Percentiles rank a stretch among this genome's conserved stretches.
Evolutionary conservation across 225 moss, liverwort and hornwort species (phyloP).

Genomic region (Bryum argenteum): DNA sequence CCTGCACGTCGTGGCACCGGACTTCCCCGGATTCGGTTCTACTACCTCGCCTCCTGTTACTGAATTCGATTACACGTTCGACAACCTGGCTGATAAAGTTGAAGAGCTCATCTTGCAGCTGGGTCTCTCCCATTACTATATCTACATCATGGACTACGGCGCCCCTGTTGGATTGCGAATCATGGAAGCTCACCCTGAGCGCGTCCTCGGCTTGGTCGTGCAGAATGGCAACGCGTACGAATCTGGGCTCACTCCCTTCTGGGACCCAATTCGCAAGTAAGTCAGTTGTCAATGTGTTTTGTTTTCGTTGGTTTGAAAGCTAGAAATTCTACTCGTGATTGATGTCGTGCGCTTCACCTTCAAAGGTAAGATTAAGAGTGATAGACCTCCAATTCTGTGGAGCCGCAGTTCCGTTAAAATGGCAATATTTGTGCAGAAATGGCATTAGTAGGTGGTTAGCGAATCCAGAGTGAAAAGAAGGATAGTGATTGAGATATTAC

Average conservation of each 20-base stretch:
- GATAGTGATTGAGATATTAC: too few species aligned
- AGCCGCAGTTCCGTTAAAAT: too few species aligned
- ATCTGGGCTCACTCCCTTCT: conserved; percentile 41
- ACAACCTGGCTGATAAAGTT: conserved; percentile 41
- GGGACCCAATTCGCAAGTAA: conserved; percentile 35
- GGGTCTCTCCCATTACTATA: conserved; percentile 26
- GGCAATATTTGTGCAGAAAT: too few species aligned
- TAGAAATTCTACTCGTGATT: too few species aligned
- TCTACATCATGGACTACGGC: conserved; percentile 59
- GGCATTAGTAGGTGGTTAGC: too few species aligned
- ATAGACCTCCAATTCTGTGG: too few species aligned
- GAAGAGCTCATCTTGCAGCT: conserved; percentile 53
- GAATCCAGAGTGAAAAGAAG: too few species aligned
- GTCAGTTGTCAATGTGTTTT: neutral
- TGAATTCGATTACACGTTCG: conserved; percentile 53
- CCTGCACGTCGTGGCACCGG: conserved; percentile 53
- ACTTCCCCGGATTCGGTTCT: conserved; percentile 53
- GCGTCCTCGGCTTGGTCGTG: conserved; percentile 50
- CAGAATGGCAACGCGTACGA: conserved; percentile 53
- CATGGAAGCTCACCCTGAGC: conserved; percentile 46
- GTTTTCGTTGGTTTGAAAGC: too few species aligned
- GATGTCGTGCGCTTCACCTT: too few species aligned
- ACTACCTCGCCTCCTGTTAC: conserved; percentile 44
- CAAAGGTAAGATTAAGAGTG: too few species aligned
- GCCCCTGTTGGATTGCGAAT: conserved; percentile 55